These are phyloP conservation scores for Citrus australasica DNA, from an alignment of 345 rosid species.

Conservation along the genomic window DNA sequence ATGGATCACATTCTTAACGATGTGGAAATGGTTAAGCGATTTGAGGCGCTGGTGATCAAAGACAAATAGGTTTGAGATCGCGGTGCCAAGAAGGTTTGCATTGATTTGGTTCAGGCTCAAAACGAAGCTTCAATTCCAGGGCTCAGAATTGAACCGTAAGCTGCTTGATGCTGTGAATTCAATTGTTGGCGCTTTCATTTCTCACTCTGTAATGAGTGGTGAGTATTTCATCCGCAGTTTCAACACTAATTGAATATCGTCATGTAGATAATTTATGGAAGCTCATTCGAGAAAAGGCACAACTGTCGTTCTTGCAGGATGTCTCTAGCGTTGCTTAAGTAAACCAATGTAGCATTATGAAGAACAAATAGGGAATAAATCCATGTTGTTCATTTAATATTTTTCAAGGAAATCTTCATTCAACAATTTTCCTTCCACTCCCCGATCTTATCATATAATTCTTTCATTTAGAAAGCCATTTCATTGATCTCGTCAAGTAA, in stretches of 20 bases:
- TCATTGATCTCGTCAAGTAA: too few relatives aligned
- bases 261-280: conserved; percentile 31
- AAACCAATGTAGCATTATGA: too few relatives aligned
- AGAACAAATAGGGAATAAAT: too few relatives aligned
- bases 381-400: too few relatives aligned
- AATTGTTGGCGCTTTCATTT: conserved; percentile 25
- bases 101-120: conserved; percentile 33
- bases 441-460: too few relatives aligned
- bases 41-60: conserved; percentile 23
- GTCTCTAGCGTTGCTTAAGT: too few relatives aligned
- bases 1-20: conserved; percentile 22
- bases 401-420: too few relatives aligned
- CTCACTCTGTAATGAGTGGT: conserved; percentile 19
- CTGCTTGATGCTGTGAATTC: conserved; percentile 24
- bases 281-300: conserved; percentile 22
- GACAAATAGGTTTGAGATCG: conserved; percentile 24
- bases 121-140: background rate
- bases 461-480: too few relatives aligned
- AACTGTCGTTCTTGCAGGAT: background rate
- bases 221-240: conserved; percentile 9
- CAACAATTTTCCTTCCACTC: too few relatives aligned
- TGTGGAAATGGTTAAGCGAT: conserved; percentile 20
- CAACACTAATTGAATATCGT: conserved; percentile 18
- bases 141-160: conserved; percentile 3
- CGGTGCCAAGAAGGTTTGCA: conserved; percentile 27